A percentile compares a stretch with the other conserved stretches of the same genome.
Evolutionary conservation across 208 protist species (phyloP).

Genomic region (Trypanosoma theileri): DNA sequence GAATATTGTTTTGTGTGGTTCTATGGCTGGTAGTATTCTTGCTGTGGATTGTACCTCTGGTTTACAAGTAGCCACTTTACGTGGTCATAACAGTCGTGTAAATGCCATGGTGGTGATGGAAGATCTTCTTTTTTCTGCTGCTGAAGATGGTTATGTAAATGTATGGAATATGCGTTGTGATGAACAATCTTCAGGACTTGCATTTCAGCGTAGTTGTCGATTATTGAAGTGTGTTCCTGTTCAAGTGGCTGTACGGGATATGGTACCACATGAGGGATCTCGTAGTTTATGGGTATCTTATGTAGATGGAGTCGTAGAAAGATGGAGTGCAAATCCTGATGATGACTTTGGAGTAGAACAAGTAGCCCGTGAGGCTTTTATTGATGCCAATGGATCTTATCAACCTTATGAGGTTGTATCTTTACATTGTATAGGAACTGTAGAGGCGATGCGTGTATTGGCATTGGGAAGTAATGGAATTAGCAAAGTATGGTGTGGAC

Average conservation of each 20-base stretch:
- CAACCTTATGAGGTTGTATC: slow-evolving; percentile 29
- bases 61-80: slow-evolving; percentile 44
- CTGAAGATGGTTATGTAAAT: slow-evolving; percentile 69
- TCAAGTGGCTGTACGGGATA: slow-evolving; percentile 43
- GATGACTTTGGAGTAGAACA: slow-evolving; percentile 89
- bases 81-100: slow-evolving; percentile 53
- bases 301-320: slow-evolving; percentile 71
- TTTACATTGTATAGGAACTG: slow-evolving; percentile 47
- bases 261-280: slow-evolving; percentile 54
- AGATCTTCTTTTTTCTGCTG: slow-evolving; percentile 73
- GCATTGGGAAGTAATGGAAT: slow-evolving; percentile 83
- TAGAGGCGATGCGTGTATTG: slow-evolving; percentile 80
- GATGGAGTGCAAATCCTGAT: slow-evolving; percentile 80
- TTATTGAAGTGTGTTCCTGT: slow-evolving; percentile 66
- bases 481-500: slow-evolving; percentile 87
- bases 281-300: slow-evolving; percentile 82
- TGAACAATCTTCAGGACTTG: background rate
- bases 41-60: slow-evolving; percentile 47
- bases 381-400: background rate
- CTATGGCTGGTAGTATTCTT: slow-evolving; percentile 51
- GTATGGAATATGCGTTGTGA: slow-evolving; percentile 54
- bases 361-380: slow-evolving; percentile 53
- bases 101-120: slow-evolving; percentile 62
- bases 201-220: slow-evolving; percentile 20
- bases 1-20: slow-evolving; percentile 59